Evolutionary conservation across 352 stramenopile genomes (phyloP).

Genomic region (Phytopythium mirpurense): DNA sequence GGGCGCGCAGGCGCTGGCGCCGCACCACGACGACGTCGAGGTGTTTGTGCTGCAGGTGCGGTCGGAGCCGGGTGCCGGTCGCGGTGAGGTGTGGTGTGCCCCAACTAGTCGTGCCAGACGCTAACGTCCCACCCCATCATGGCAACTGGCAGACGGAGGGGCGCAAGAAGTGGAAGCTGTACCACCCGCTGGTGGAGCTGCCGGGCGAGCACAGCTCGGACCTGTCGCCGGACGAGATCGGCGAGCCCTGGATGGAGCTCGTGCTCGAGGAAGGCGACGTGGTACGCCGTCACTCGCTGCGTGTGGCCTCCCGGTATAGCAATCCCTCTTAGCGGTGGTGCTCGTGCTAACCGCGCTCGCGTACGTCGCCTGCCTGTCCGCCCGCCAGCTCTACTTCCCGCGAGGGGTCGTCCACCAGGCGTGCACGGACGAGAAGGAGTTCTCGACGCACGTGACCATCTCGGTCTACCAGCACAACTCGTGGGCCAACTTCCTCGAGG

Average conservation of each 20-base stretch:
- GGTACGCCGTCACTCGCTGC: conserved; percentile 14
- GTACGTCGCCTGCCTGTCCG: no score
- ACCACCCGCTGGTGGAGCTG: conserved; percentile 64
- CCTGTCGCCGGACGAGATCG: conserved; percentile 54
- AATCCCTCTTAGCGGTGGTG: neutral
- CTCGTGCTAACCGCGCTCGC: neutral
- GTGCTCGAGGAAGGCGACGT: conserved; percentile 80
- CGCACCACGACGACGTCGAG: conserved; percentile 84
- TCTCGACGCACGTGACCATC: conserved; percentile 86
- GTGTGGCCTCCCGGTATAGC: neutral
- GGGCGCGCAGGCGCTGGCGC: conserved; percentile 73
- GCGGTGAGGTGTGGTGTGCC: no score
- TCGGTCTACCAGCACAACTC: conserved; percentile 88
- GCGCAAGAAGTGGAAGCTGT: conserved; percentile 88
- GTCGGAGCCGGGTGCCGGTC: neutral
- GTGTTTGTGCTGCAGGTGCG: conserved; percentile 71
- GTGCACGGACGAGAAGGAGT: conserved; percentile 62
- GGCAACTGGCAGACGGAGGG: conserved; percentile 59
- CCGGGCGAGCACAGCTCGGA: conserved; percentile 79
- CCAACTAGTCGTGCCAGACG: no score
- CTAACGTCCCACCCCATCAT: no score
- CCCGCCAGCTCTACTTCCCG: conserved; percentile 69
- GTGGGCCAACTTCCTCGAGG: conserved; percentile 85
- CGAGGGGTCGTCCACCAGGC: conserved; percentile 79
- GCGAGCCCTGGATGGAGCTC: conserved; percentile 76